Percentiles rank a stretch among this genome's conserved stretches.
phyloP scores from a whole-genome alignment of 2,329 filamentous ascomycete genomes.

The Tolypocladium inflatum region DNA sequence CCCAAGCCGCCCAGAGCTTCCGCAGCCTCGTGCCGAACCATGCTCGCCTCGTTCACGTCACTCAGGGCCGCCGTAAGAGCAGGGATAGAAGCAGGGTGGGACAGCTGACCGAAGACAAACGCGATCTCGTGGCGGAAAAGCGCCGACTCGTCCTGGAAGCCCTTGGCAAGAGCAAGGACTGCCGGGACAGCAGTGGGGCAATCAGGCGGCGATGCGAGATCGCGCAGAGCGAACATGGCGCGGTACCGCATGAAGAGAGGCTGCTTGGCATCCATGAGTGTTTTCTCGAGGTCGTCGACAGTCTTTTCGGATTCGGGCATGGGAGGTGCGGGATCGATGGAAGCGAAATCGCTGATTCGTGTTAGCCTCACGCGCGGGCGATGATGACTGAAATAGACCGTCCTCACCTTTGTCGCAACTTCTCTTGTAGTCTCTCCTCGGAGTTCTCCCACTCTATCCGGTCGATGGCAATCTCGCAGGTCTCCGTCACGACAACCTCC shows the following conservation, averaged over 20 bases:
- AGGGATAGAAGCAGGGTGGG: constrained; percentile 93
- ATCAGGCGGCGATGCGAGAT: constrained; percentile 87
- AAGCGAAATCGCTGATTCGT: constrained; percentile 71
- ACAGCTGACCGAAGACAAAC: constrained; percentile 94
- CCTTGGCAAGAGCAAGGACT: constrained; percentile 74
- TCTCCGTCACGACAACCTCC: constrained; percentile 77
- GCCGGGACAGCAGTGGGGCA: constrained; percentile 84
- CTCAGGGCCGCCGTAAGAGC: constrained; percentile 71
- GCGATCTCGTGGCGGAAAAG: constrained; percentile 97
- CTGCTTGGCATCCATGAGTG: constrained; percentile 66
- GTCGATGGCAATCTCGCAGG: constrained; percentile 92
- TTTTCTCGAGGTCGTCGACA: constrained; percentile 65
- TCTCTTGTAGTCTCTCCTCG: constrained; percentile 60
- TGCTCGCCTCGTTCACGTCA: constrained; percentile 74
- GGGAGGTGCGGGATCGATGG: constrained; percentile 89
- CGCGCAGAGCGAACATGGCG: constrained; percentile 95
- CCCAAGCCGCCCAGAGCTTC: constrained; percentile 92
- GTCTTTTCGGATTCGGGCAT: constrained; percentile 61
- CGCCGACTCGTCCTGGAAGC: constrained; percentile 76
- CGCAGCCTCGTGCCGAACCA: constrained; percentile 96
- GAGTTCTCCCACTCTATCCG: constrained; percentile 90
- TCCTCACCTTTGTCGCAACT: constrained; percentile 66
- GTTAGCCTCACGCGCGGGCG: not conserved
- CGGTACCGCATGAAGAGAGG: constrained; percentile 90
- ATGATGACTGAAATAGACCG: constrained; percentile 7